phyloP scores from a whole-genome alignment of 768 basidiomycete genomes.

The Termitomyces sp. region DNA sequence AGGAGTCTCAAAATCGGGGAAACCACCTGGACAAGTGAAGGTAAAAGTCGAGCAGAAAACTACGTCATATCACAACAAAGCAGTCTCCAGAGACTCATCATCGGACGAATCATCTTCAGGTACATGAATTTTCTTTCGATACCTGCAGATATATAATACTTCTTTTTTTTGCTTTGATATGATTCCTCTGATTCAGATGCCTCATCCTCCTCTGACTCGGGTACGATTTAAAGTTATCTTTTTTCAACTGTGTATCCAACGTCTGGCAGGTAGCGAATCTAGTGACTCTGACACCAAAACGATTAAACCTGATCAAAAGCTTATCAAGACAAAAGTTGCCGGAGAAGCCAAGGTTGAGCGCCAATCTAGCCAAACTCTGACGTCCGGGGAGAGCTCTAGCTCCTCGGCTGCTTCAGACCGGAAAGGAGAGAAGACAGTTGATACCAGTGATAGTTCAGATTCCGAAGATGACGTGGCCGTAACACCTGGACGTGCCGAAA shows the following conservation, averaged over 20 bases:
- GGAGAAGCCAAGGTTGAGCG: slow-evolving; percentile 3
- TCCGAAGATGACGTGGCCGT: neutral
- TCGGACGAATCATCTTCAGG: slow-evolving; percentile 13
- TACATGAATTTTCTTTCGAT: neutral
- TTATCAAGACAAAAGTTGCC: slow-evolving; percentile 4
- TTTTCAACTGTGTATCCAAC: neutral
- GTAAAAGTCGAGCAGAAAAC: neutral
- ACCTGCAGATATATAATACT: neutral
- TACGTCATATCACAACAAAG: too few species aligned
- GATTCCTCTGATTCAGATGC: slow-evolving; percentile 16
- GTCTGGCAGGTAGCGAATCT: slow-evolving; percentile 29
- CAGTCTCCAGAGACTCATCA: too few species aligned
- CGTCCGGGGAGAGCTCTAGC: slow-evolving; percentile 14
- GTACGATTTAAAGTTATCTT: slow-evolving; percentile 7
- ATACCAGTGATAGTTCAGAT: slow-evolving; percentile 7
- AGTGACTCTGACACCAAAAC: slow-evolving; percentile 21
- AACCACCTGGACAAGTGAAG: slow-evolving; percentile 3
- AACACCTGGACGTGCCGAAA: neutral
- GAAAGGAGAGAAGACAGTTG: slow-evolving; percentile 1
- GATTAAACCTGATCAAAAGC: slow-evolving; percentile 7
- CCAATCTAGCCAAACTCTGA: slow-evolving; percentile 16
- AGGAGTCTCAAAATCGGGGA: slow-evolving; percentile 2
- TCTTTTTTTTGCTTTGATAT: neutral
- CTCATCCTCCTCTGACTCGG: slow-evolving; percentile 25
- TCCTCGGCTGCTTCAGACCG: slow-evolving; percentile 4